A percentile compares a stretch with the other conserved stretches of the same genome.
phyloP scores from a whole-genome alignment of 345 rosid genomes.

The Linum lewisii region DNA sequence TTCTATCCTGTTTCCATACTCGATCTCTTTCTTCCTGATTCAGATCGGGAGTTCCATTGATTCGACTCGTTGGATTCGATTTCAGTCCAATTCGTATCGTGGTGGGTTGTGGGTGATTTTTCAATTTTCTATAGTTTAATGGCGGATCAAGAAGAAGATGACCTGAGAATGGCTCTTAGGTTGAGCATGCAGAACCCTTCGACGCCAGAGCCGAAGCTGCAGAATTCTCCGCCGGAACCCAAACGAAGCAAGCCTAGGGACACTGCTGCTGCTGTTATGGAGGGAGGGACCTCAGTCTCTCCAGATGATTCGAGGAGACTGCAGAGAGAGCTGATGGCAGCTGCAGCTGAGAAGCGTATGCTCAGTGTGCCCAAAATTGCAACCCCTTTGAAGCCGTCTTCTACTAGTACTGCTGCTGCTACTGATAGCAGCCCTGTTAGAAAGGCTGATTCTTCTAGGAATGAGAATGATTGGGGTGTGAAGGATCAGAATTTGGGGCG shows the following conservation, averaged over 20 bases:
- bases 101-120: background rate
- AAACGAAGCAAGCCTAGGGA: constrained; percentile 90
- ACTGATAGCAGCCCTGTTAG: constrained; percentile 9
- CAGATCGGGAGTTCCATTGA: background rate
- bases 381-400: constrained; percentile 16
- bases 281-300: constrained; percentile 27
- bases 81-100: background rate
- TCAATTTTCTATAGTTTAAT: constrained; percentile 17
- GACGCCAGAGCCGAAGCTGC: constrained; percentile 77
- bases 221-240: constrained; percentile 78
- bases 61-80: background rate
- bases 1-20: background rate
- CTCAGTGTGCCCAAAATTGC: constrained; percentile 21
- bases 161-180: constrained; percentile 68
- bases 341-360: constrained; percentile 96
- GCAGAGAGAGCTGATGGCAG: constrained; percentile 93
- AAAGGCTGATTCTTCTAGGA: constrained; percentile 15
- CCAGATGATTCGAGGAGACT: constrained; percentile 53
- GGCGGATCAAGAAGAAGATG: constrained; percentile 98
- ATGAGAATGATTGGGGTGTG: constrained; percentile 22
- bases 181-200: constrained; percentile 88
- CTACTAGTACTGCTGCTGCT: background rate
- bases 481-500: constrained; percentile 21
- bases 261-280: constrained; percentile 10
- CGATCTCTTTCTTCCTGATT: background rate